Conservation (phyloP, 2,329 filamentous ascomycete genomes). For the Dichotomopilus funicola region DNA sequence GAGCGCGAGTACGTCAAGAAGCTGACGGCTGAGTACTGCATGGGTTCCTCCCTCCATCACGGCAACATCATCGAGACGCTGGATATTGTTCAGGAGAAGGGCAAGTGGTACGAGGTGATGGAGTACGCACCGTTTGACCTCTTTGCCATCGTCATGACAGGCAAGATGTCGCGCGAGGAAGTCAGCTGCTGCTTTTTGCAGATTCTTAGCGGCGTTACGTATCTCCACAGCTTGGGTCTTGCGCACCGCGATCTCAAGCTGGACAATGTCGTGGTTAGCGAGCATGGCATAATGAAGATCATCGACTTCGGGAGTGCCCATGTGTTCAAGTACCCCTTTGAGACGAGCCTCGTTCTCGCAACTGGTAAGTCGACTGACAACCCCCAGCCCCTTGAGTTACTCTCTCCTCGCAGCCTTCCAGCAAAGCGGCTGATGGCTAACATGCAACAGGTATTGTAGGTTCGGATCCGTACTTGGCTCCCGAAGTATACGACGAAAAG, state of each 20-base stretch:
- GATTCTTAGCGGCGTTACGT: slow-evolving; percentile 89
- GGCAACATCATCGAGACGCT: slow-evolving; percentile 98
- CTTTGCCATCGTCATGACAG: slow-evolving; percentile 98
- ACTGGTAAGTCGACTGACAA: slow-evolving; percentile 53
- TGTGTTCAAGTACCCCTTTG: slow-evolving; percentile 95
- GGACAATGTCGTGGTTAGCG: slow-evolving; percentile 96
- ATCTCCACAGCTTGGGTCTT: slow-evolving; percentile 89
- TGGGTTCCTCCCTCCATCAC: slow-evolving; percentile 92
- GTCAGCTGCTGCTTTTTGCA: slow-evolving; percentile 88
- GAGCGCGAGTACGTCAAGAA: slow-evolving; percentile 98
- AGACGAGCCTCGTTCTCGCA: slow-evolving; percentile 75
- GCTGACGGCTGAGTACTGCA: slow-evolving; percentile 95
- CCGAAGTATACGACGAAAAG: slow-evolving; percentile 89
- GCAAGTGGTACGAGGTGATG: slow-evolving; percentile 97
- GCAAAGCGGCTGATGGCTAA: not conserved
- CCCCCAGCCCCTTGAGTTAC: too few relatives aligned
- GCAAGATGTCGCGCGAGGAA: slow-evolving; percentile 90
- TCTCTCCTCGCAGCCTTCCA: too few relatives aligned
- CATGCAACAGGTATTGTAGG: slow-evolving; percentile 54
- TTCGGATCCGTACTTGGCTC: slow-evolving; percentile 91
- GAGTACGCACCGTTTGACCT: slow-evolving; percentile 94
- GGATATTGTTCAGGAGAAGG: slow-evolving; percentile 91
- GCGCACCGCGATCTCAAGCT: slow-evolving; percentile 93
- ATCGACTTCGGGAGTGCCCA: slow-evolving; percentile 98
- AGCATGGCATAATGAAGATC: slow-evolving; percentile 96